Percentiles rank a stretch among this genome's conserved stretches.
Evolutionary conservation across 345 rosid genomes (phyloP).

Genomic region (Bruguiera gymnorhiza): DNA sequence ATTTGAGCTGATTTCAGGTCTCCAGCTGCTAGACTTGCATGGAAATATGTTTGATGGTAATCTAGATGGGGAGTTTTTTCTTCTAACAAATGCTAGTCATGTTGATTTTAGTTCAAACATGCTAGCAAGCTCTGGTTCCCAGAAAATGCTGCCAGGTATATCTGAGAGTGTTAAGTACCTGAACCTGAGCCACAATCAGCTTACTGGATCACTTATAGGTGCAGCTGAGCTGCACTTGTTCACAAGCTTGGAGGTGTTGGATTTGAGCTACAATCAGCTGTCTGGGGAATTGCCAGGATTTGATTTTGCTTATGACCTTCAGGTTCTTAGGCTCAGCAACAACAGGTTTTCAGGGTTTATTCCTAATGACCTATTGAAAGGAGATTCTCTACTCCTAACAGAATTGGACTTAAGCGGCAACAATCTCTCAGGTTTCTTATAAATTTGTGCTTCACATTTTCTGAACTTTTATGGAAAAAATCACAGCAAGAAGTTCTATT

Average conservation of each 20-base stretch:
- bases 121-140: constrained; percentile 55
- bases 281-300: constrained; percentile 94
- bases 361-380: constrained; percentile 81
- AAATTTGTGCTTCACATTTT: constrained; percentile 14
- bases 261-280: constrained; percentile 87
- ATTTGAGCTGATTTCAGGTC: constrained; percentile 56
- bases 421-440: constrained; percentile 77
- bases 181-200: constrained; percentile 83
- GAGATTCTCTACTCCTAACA: constrained; percentile 76
- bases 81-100: constrained; percentile 69
- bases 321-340: constrained; percentile 87
- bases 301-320: constrained; percentile 81
- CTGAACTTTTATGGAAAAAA: background rate
- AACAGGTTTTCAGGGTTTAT: constrained; percentile 77
- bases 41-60: constrained; percentile 73
- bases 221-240: constrained; percentile 61
- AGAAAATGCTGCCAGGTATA: constrained; percentile 70
- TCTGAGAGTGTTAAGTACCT: constrained; percentile 73
- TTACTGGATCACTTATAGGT: constrained; percentile 71
- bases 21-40: constrained; percentile 81
- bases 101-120: constrained; percentile 76
- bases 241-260: constrained; percentile 71
- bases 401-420: constrained; percentile 87
- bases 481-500: no score
- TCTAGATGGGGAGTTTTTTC: constrained; percentile 76